Percentiles rank a stretch among this genome's conserved stretches.
phyloP scores from a whole-genome alignment of 129 eudicot species.

The Gnaphalium uliginosum region DNA sequence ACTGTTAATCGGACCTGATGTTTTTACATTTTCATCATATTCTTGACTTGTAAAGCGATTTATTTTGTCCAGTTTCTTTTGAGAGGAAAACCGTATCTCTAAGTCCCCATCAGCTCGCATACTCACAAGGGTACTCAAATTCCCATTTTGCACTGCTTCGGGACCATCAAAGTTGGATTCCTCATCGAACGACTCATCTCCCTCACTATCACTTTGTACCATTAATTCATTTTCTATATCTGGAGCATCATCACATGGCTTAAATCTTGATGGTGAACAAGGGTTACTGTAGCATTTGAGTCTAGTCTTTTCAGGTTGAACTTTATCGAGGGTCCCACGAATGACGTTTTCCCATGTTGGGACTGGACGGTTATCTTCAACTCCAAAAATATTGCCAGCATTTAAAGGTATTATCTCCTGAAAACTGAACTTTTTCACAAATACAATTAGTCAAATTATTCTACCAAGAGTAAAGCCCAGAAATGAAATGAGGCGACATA shows the following conservation, averaged over 20 bases:
- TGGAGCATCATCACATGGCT: slow-evolving; percentile 72
- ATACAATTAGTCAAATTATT: background rate
- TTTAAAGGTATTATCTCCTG: slow-evolving; percentile 92
- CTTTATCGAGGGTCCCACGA: slow-evolving; percentile 67
- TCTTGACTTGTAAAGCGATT: slow-evolving; percentile 51
- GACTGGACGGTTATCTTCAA: slow-evolving; percentile 86
- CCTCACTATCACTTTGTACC: slow-evolving; percentile 72
- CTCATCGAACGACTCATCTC: slow-evolving; percentile 68
- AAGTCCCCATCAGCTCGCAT: slow-evolving; percentile 30
- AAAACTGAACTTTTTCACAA: slow-evolving; percentile 41
- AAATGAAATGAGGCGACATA: background rate
- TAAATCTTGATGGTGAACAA: slow-evolving; percentile 83
- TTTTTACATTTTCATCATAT: slow-evolving; percentile 33
- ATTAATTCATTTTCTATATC: slow-evolving; percentile 72
- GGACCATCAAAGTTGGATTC: slow-evolving; percentile 51
- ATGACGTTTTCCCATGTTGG: slow-evolving; percentile 84
- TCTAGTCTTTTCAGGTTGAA: slow-evolving; percentile 44
- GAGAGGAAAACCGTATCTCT: slow-evolving; percentile 51
- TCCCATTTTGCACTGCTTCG: slow-evolving; percentile 22
- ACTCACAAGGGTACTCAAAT: slow-evolving; percentile 4
- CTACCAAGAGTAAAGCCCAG: background rate
- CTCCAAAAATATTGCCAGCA: slow-evolving; percentile 91
- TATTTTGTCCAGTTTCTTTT: slow-evolving; percentile 57
- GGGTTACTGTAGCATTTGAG: slow-evolving; percentile 84
- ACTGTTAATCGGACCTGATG: slow-evolving; percentile 3